These are phyloP conservation scores for Rhinocladiella similis DNA, from an alignment of 2,329 filamentous ascomycete genomes.

Conservation along the genomic window DNA sequence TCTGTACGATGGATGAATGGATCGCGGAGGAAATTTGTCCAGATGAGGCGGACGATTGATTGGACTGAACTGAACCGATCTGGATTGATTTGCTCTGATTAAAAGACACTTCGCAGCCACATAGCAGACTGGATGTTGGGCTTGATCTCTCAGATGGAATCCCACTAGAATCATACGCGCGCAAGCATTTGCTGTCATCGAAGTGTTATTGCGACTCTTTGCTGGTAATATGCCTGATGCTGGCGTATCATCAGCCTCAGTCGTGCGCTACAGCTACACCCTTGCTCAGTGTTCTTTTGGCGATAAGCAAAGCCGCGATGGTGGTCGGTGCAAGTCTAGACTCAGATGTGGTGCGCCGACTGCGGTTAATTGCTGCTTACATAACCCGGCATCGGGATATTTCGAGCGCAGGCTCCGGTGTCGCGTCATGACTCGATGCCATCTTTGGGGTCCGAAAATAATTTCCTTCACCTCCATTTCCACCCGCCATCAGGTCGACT, in stretches of 20 bases:
- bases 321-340: not conserved
- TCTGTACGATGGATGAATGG: not conserved
- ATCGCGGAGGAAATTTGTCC: not conserved
- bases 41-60: slow-evolving; percentile 1
- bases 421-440: not conserved
- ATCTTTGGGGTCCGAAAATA: not conserved
- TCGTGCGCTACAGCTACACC: no score
- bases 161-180: no score
- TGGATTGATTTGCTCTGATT: not conserved
- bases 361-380: slow-evolving; percentile 6
- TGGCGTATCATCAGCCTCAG: no score
- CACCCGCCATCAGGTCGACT: not conserved
- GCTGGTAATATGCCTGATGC: no score
- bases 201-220: no score
- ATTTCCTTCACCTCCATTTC: slow-evolving; percentile 12
- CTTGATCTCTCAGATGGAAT: no score
- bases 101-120: no score
- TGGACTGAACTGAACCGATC: not conserved
- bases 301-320: no score
- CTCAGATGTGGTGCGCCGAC: not conserved
- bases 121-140: no score
- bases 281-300: no score
- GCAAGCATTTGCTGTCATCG: no score
- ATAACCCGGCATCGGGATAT: slow-evolving; percentile 15
- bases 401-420: not conserved